Percentiles rank a stretch among this genome's conserved stretches.
phyloP scores from a whole-genome alignment of 78 protist species.

The slime mould (Dictyostelium discoideum) region dicty_2.7 NC_007089.4:1195501-1196000 shows the following conservation, averaged over 20 bases:
- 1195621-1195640: slow-evolving; percentile 5
- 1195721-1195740: neutral
- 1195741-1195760: slow-evolving; percentile 3
- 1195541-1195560: slow-evolving; percentile 36
- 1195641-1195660: slow-evolving; percentile 10
- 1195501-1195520: slow-evolving; percentile 2
- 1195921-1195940: neutral
- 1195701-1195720: neutral
- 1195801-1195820: neutral
- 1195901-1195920: neutral
- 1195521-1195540: slow-evolving; percentile 31
- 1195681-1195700: neutral
- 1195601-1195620: slow-evolving; percentile 11
- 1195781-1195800: no score
- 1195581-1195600: slow-evolving; percentile 48
- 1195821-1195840: neutral
- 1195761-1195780: neutral
- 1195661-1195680: slow-evolving; percentile 15
- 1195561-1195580: slow-evolving; percentile 22
- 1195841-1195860: neutral
- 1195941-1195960: neutral
- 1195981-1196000: no score
- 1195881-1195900: neutral
- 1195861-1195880: neutral
- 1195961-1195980: no score